Percentiles rank a stretch among this genome's conserved stretches.
These are phyloP conservation scores for Calonectria naviculata DNA, from an alignment of 2,329 filamentous ascomycete species.

Conservation along the genomic window DNA sequence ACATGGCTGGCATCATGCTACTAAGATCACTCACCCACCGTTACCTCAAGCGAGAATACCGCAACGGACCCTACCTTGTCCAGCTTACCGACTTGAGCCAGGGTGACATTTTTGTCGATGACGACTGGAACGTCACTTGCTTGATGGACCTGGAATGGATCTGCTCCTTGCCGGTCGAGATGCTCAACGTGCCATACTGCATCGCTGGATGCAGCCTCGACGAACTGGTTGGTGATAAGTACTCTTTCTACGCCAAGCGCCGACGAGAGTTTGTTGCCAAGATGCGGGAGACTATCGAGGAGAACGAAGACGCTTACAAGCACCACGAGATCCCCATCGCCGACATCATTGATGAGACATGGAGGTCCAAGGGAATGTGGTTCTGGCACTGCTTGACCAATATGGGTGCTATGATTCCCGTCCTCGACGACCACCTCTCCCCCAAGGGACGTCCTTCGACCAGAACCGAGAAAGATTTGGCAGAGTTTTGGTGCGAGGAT, in stretches of 20 bases:
- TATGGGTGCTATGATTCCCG: background rate
- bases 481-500: conserved; percentile 6
- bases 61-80: conserved; percentile 42
- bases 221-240: background rate
- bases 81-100: conserved; percentile 44
- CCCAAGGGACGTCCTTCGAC: background rate
- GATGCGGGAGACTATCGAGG: background rate
- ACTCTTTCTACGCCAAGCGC: background rate
- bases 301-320: background rate
- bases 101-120: conserved; percentile 47
- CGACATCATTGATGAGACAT: background rate
- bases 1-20: background rate
- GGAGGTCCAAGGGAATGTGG: conserved; percentile 1
- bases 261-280: background rate
- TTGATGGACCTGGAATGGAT: conserved; percentile 49
- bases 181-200: conserved; percentile 36
- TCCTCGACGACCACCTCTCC: background rate
- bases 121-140: conserved; percentile 45
- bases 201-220: conserved; percentile 38
- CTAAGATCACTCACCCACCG: background rate
- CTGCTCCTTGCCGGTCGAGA: conserved; percentile 42
- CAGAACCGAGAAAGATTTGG: background rate
- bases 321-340: background rate
- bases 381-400: background rate
- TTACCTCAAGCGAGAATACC: background rate